Evolutionary conservation across 768 basidiomycete species (phyloP).

Genomic region (Botryobasidium botryosum): DNA sequence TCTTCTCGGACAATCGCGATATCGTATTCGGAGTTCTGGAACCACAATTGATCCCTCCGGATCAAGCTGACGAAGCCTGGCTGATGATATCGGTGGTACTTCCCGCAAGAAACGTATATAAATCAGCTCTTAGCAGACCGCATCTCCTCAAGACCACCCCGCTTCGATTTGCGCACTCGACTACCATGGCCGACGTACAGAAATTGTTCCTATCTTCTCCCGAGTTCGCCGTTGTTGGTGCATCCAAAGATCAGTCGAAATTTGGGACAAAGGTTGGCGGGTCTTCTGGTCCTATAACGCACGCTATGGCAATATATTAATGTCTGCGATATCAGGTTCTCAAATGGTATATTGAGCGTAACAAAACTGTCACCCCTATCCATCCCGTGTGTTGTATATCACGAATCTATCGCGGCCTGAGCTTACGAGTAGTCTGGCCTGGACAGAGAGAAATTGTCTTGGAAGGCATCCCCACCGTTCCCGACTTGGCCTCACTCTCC

Average conservation of each 20-base stretch:
- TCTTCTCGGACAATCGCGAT: no score
- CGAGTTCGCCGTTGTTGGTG: slow-evolving; percentile 64
- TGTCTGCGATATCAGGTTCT: slow-evolving; percentile 34
- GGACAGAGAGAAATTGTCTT: slow-evolving; percentile 50
- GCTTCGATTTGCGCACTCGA: no score
- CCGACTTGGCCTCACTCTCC: slow-evolving; percentile 37
- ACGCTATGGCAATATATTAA: neutral
- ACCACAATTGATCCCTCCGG: no score
- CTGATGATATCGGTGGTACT: no score
- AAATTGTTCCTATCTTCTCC: no score
- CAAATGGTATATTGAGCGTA: slow-evolving; percentile 53
- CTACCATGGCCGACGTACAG: no score
- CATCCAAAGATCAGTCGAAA: slow-evolving; percentile 63
- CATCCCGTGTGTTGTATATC: slow-evolving; percentile 38
- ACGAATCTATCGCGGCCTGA: neutral
- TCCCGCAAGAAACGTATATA: no score
- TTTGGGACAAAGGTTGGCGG: slow-evolving; percentile 51
- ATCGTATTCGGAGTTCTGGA: no score
- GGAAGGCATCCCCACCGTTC: slow-evolving; percentile 43
- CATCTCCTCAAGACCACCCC: no score
- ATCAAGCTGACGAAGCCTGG: no score
- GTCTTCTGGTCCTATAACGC: neutral
- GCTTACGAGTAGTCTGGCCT: neutral
- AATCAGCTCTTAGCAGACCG: no score
- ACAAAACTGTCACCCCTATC: slow-evolving; percentile 47